Evolutionary conservation across 148 eudicot species (phyloP).

Genomic region (Amaranthus palmeri): DNA sequence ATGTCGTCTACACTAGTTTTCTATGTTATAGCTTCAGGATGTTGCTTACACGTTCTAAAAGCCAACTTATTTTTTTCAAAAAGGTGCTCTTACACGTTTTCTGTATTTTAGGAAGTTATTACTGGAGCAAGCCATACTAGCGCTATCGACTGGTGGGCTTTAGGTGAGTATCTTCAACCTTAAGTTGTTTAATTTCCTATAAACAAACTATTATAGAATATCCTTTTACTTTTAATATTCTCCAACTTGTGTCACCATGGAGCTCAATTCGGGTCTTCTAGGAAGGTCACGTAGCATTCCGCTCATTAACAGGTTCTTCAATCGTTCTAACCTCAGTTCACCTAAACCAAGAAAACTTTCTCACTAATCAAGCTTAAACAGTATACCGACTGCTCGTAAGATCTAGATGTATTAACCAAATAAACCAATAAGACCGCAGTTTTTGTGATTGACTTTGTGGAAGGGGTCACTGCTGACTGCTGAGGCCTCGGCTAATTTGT

Average conservation of each 20-base stretch:
- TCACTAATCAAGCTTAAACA: background rate
- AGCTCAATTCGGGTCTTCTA: background rate
- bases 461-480: too few species aligned
- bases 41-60: background rate
- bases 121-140: slow-evolving; percentile 89
- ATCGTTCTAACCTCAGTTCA: background rate
- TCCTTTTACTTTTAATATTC: background rate
- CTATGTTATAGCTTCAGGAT: background rate
- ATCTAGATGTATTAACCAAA: too few species aligned
- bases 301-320: background rate
- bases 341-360: background rate
- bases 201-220: background rate
- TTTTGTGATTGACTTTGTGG: too few species aligned
- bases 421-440: too few species aligned
- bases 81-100: slow-evolving; percentile 19
- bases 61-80: background rate
- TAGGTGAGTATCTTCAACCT: slow-evolving; percentile 52
- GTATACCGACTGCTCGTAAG: too few species aligned
- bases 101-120: slow-evolving; percentile 71
- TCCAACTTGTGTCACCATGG: too few species aligned
- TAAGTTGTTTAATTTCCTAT: background rate
- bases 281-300: background rate
- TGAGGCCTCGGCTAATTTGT: too few species aligned
- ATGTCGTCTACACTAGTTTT: background rate
- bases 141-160: slow-evolving; percentile 98